Evolutionary conservation across 2,329 filamentous ascomycete species (phyloP).

Genomic region (Fusarium verrucosum): DNA sequence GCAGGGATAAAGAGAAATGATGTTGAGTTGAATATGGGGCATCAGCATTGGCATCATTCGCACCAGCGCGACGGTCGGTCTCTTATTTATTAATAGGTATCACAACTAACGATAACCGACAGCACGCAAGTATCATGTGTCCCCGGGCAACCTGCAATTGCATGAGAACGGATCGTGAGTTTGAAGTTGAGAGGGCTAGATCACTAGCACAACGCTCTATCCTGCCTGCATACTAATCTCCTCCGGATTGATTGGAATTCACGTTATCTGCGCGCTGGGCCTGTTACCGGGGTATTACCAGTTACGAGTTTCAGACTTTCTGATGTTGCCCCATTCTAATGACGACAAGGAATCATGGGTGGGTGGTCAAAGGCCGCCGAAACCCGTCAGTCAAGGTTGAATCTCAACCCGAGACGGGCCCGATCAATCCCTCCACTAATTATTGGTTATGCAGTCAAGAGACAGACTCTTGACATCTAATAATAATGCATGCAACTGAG

Average conservation of each 20-base stretch:
- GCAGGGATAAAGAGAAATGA: constrained; percentile 18
- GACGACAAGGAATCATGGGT: constrained; percentile 10
- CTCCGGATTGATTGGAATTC: constrained; percentile 42
- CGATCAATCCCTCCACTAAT: constrained; percentile 24
- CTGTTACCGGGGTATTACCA: constrained; percentile 20
- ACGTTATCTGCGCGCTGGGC: constrained; percentile 8
- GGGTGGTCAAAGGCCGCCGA: constrained; percentile 2
- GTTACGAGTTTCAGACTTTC: constrained; percentile 27
- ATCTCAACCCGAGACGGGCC: neutral
- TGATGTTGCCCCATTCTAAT: constrained; percentile 12
- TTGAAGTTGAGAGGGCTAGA: constrained; percentile 3
- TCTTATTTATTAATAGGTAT: too few species aligned
- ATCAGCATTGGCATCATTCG: neutral
- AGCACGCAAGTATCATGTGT: constrained; percentile 35
- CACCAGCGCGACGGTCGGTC: neutral
- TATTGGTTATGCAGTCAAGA: constrained; percentile 19
- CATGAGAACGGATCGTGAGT: constrained; percentile 14
- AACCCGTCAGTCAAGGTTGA: neutral
- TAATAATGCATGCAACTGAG: neutral
- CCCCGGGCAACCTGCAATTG: constrained; percentile 38
- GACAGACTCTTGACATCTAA: neutral
- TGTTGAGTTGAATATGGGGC: constrained; percentile 3
- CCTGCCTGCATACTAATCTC: constrained; percentile 30
- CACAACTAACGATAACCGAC: neutral
- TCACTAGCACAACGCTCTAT: constrained; percentile 3